Evolutionary conservation across 2,329 filamentous ascomycete genomes (phyloP).

Genomic region (Hymenoscyphus linearis): DNA sequence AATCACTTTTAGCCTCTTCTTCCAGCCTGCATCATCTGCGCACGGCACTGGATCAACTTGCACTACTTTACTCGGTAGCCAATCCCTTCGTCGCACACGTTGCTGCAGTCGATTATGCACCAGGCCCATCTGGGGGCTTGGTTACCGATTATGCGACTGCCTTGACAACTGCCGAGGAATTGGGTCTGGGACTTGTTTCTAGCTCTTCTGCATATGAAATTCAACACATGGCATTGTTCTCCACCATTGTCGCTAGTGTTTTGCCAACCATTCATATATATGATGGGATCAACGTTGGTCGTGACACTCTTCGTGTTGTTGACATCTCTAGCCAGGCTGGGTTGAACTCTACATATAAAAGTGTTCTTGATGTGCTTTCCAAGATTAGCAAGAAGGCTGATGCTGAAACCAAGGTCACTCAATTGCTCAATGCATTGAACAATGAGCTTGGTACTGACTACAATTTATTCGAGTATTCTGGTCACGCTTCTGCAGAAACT

Average conservation of each 20-base stretch:
- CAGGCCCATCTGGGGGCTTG: conserved; percentile 54
- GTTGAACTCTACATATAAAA: conserved; percentile 63
- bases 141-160: conserved; percentile 83
- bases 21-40: conserved; percentile 76
- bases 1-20: conserved; percentile 83
- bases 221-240: conserved; percentile 91
- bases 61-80: conserved; percentile 83
- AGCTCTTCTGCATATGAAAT: conserved; percentile 85
- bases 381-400: conserved; percentile 66
- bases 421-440: conserved; percentile 72
- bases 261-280: conserved; percentile 84
- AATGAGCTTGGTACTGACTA: conserved; percentile 91
- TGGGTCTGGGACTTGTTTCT: conserved; percentile 79
- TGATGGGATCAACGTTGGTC: conserved; percentile 76
- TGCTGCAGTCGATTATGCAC: conserved; percentile 80
- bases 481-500: conserved; percentile 71
- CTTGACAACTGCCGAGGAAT: conserved; percentile 77
- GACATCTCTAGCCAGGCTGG: conserved; percentile 72
- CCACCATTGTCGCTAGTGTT: conserved; percentile 72
- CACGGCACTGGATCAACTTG: conserved; percentile 82
- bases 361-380: conserved; percentile 55
- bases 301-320: conserved; percentile 76
- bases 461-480: conserved; percentile 87
- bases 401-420: conserved; percentile 64
- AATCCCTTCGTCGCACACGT: conserved; percentile 92